Evolutionary conservation across 1,284 basidiomycete species (phyloP).

Genomic region (Ceratobasidium sp.): DNA sequence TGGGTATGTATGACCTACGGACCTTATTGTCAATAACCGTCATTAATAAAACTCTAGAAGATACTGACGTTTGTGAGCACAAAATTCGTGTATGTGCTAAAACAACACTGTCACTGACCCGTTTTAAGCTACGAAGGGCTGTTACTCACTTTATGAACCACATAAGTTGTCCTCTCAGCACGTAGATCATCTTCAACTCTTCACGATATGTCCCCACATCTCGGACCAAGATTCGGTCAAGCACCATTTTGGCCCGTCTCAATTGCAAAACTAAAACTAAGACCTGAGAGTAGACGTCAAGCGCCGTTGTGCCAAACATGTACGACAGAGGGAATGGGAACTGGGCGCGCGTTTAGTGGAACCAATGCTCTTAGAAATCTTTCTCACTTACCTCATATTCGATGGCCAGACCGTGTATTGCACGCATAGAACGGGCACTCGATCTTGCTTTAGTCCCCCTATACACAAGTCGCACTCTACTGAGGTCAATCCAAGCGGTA

Average conservation of each 20-base stretch:
- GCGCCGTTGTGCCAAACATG: constrained; percentile 73
- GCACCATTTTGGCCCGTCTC: constrained; percentile 75
- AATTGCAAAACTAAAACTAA: constrained; percentile 86
- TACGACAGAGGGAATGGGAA: constrained; percentile 85
- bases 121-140: not conserved
- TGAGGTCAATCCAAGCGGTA: constrained; percentile 74
- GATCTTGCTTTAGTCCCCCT: constrained; percentile 65
- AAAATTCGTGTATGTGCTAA: constrained; percentile 79
- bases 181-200: constrained; percentile 77
- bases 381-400: constrained; percentile 73
- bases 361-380: not conserved
- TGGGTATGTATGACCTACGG: constrained; percentile 77
- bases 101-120: constrained; percentile 5
- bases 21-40: constrained; percentile 11
- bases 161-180: constrained; percentile 77
- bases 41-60: constrained; percentile 6
- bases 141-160: constrained; percentile 86
- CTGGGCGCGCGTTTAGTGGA: constrained; percentile 46
- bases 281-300: constrained; percentile 76
- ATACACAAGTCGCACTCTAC: constrained; percentile 81
- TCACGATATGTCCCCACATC: constrained; percentile 59
- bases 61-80: constrained; percentile 77
- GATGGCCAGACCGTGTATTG: constrained; percentile 74
- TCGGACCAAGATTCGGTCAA: constrained; percentile 77
- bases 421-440: constrained; percentile 66